Evolutionary conservation across 495 filamentous ascomycete genomes (phyloP).

Genomic region (Hypoxylon subgilvum): DNA sequence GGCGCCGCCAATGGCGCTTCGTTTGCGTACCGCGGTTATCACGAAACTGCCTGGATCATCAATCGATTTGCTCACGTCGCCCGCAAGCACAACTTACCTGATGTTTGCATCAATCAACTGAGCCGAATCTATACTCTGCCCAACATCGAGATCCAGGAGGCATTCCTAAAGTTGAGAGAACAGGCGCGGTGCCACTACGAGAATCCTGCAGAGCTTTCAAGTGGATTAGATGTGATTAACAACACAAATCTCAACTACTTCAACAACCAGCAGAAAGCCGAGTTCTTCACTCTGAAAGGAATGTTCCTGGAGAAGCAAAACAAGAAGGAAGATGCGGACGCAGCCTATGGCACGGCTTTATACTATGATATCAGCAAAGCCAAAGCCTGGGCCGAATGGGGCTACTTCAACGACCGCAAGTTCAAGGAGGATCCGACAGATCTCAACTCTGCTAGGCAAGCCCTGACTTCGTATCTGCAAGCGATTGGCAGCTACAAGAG

Average conservation of each 20-base stretch:
- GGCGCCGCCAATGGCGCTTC: conserved; percentile 82
- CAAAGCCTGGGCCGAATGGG: conserved; percentile 99
- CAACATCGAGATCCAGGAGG: conserved; percentile 99
- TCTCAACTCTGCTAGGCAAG: conserved; percentile 80
- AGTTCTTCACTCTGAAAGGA: conserved; percentile 98
- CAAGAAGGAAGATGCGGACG: conserved; percentile 86
- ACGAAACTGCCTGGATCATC: conserved; percentile 99
- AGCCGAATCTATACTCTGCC: conserved; percentile 97
- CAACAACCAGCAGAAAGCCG: conserved; percentile 91
- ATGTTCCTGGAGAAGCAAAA: conserved; percentile 97
- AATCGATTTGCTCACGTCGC: conserved; percentile 98
- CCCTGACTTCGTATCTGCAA: conserved; percentile 94
- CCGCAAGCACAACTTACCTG: conserved; percentile 92
- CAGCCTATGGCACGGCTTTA: conserved; percentile 90
- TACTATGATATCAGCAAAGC: conserved; percentile 93
- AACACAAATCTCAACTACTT: conserved; percentile 99
- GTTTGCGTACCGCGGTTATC: conserved; percentile 94
- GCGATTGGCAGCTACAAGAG: conserved; percentile 96
- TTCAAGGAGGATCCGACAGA: conserved; percentile 89
- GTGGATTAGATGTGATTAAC: conserved; percentile 96
- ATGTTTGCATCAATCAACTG: conserved; percentile 95
- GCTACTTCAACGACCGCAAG: conserved; percentile 91
- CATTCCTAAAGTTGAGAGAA: conserved; percentile 94
- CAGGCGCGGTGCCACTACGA: conserved; percentile 99
- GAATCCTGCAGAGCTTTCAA: conserved; percentile 86